These are phyloP conservation scores for Tricholoma furcatifolium DNA, from an alignment of 768 basidiomycete genomes.

Conservation along the genomic window DNA sequence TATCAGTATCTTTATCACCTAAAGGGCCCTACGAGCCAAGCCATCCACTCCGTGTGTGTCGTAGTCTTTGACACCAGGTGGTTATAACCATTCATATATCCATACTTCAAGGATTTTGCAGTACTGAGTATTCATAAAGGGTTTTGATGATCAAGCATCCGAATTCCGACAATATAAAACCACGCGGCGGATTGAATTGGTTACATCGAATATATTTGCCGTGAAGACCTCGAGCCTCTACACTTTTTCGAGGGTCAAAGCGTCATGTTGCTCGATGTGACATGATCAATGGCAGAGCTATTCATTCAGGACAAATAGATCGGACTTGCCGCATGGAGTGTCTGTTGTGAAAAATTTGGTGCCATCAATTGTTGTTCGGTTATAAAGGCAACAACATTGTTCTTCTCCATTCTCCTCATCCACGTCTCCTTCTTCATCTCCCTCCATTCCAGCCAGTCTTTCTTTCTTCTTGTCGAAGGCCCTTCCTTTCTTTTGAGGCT, in stretches of 20 bases:
- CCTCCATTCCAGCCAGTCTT: constrained; percentile 16
- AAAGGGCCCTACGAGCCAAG: too few relatives aligned
- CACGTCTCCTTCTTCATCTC: neutral
- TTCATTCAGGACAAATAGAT: neutral
- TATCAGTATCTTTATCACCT: too few relatives aligned
- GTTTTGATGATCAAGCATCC: too few relatives aligned
- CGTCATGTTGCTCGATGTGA: neutral
- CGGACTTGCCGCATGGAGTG: neutral
- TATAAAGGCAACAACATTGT: constrained; percentile 1
- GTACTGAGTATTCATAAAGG: too few relatives aligned
- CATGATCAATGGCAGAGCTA: neutral
- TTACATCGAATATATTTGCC: too few relatives aligned
- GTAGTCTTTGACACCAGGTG: too few relatives aligned
- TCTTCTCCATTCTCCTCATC: neutral
- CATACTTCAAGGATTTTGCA: too few relatives aligned
- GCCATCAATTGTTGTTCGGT: neutral
- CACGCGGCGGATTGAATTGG: too few relatives aligned
- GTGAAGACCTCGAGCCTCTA: neutral
- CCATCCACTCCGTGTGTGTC: too few relatives aligned
- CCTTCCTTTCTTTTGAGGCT: constrained; percentile 15
- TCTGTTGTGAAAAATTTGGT: constrained; percentile 1
- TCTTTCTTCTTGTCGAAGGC: constrained; percentile 14
- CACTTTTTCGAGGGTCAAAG: neutral
- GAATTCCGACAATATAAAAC: too few relatives aligned
- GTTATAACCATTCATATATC: too few relatives aligned